Percentiles rank a stretch among this genome's conserved stretches.
Conservation (phyloP, 2,329 filamentous ascomycete genomes). For the Hypoxylon rubiginosum region DNA sequence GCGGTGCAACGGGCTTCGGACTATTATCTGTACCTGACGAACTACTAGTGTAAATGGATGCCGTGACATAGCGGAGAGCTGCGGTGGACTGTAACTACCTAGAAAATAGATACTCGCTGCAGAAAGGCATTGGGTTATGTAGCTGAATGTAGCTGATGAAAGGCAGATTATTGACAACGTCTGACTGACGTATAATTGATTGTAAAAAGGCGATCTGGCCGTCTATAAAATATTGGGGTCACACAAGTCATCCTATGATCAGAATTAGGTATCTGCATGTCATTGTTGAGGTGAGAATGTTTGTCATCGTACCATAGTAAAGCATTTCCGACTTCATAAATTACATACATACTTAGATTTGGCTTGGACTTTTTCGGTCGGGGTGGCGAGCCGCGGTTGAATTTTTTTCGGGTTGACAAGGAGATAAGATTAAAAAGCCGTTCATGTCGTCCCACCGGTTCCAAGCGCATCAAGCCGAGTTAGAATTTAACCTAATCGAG, state of each 20-base stretch:
- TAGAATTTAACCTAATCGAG: background rate
- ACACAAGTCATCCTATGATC: background rate
- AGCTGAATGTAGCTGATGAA: background rate
- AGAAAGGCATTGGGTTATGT: background rate
- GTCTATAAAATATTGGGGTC: background rate
- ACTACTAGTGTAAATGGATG: background rate
- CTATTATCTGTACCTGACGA: background rate
- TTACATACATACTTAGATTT: too few relatives aligned
- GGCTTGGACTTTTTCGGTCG: background rate
- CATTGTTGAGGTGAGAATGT: background rate
- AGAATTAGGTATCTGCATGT: background rate
- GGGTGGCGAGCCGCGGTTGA: conserved; percentile 25
- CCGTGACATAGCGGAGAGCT: background rate
- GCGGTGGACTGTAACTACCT: background rate
- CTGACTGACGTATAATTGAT: background rate
- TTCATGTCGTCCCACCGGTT: conserved; percentile 10
- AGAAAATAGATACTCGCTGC: background rate
- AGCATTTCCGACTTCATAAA: too few relatives aligned
- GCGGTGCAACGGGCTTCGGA: background rate
- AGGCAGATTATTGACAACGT: background rate
- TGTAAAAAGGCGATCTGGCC: background rate
- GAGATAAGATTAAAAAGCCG: conserved; percentile 29
- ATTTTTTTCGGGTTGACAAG: conserved; percentile 11
- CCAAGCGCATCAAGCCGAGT: conserved; percentile 33
- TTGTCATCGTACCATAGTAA: background rate